Conservation (phyloP, 2,329 filamentous ascomycete genomes). For the Chrysosphaeria jannelii region DNA sequence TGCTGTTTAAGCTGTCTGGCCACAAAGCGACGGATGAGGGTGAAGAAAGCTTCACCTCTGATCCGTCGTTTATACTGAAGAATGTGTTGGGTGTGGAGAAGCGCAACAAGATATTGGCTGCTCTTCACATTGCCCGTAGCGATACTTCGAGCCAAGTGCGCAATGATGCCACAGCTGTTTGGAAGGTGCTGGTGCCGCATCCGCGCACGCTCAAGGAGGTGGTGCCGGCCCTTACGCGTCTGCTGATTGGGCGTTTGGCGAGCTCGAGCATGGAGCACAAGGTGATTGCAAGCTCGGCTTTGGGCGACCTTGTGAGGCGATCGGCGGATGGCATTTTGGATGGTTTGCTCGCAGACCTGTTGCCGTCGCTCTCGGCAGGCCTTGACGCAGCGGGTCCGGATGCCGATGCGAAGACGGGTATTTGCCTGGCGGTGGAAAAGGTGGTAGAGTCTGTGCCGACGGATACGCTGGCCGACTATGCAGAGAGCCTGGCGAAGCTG, state of each 20-base stretch:
- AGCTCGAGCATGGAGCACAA: conserved; percentile 97
- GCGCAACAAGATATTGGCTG: conserved; percentile 89
- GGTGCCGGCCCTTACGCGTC: conserved; percentile 75
- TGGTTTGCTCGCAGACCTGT: conserved; percentile 50
- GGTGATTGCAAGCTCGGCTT: conserved; percentile 86
- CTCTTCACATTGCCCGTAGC: conserved; percentile 87
- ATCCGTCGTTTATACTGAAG: conserved; percentile 75
- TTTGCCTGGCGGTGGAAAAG: conserved; percentile 84
- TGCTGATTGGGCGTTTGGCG: conserved; percentile 77
- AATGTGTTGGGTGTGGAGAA: conserved; percentile 89
- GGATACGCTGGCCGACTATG: conserved; percentile 76
- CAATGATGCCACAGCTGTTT: conserved; percentile 67
- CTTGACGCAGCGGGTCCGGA: conserved; percentile 69
- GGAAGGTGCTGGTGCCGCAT: conserved; percentile 86
- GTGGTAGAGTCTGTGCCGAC: conserved; percentile 68
- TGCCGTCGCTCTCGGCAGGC: conserved; percentile 80
- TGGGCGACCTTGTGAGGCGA: conserved; percentile 89
- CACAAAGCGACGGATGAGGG: conserved; percentile 64
- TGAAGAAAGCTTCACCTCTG: conserved; percentile 43
- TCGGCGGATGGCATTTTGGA: conserved; percentile 81
- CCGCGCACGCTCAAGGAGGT: conserved; percentile 84
- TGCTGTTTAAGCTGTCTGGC: conserved; percentile 91
- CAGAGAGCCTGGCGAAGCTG: conserved; percentile 82
- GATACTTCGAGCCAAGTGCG: conserved; percentile 85
- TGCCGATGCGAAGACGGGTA: conserved; percentile 81